Evolutionary conservation across 306 rosid genomes (phyloP).

Genomic region (Abrus precatorius): DNA sequence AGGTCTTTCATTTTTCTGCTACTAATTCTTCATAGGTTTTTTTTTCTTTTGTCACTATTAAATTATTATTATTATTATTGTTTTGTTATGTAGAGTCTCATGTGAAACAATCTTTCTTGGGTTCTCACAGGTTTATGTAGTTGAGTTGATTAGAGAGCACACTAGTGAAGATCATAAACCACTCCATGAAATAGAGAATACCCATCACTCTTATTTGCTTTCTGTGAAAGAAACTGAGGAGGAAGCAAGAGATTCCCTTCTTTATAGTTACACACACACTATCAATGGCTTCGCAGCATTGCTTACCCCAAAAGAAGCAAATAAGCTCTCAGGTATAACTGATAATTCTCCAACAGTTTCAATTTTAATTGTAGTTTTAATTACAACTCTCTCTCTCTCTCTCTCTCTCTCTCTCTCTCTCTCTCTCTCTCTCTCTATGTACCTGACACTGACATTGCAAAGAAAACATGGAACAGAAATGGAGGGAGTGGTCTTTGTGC

Average conservation of each 20-base stretch:
- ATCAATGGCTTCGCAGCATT: constrained; percentile 95
- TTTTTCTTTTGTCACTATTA: not conserved
- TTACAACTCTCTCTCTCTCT: not conserved
- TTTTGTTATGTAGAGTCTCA: not conserved
- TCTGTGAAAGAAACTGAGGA: constrained; percentile 71
- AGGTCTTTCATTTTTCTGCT: constrained; percentile 40
- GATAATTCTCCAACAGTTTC: not conserved
- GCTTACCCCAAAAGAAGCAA: constrained; percentile 76
- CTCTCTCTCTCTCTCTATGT: not conserved
- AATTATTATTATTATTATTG: not conserved
- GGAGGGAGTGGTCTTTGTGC: constrained; percentile 64
- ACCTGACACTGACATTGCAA: not conserved
- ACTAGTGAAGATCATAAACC: constrained; percentile 53
- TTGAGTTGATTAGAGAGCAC: constrained; percentile 69
- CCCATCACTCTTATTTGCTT: constrained; percentile 69
- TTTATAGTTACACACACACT: constrained; percentile 85
- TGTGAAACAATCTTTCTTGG: constrained; percentile 17
- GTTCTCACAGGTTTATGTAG: constrained; percentile 65
- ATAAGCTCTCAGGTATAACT: constrained; percentile 67
- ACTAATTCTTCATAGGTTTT: not conserved
- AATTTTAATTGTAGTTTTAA: not conserved
- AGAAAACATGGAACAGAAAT: constrained; percentile 53
- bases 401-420: not conserved
- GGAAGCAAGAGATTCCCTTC: constrained; percentile 70
- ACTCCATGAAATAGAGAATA: constrained; percentile 60